Conservation (phyloP, 495 filamentous ascomycete genomes). For the Alectoria sarmentosa region DNA sequence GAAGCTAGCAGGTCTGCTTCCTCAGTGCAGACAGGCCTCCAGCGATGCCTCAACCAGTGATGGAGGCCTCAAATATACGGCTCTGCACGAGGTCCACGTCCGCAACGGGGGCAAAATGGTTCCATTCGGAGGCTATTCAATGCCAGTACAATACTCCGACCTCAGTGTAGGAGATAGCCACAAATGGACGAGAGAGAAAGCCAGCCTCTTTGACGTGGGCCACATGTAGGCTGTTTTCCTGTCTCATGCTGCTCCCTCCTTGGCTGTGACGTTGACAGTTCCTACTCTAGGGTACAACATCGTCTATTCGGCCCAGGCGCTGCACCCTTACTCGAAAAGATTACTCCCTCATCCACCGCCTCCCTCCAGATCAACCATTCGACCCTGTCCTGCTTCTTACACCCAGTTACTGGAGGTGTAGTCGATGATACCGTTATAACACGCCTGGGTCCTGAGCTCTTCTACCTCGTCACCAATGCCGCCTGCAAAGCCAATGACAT, state of each 20-base stretch:
- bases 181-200: conserved; percentile 76
- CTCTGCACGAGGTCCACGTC: conserved; percentile 78
- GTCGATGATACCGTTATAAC: conserved; percentile 91
- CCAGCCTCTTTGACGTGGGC: conserved; percentile 81
- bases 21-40: conserved; percentile 4
- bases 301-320: conserved; percentile 72
- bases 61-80: conserved; percentile 41
- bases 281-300: conserved; percentile 54
- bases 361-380: conserved; percentile 52
- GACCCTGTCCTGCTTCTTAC: conserved; percentile 75
- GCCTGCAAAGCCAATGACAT: conserved; percentile 82
- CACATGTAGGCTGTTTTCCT: conserved; percentile 40
- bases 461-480: conserved; percentile 97
- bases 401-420: conserved; percentile 76
- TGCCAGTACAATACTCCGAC: conserved; percentile 84
- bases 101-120: conserved; percentile 85
- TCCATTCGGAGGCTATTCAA: conserved; percentile 86
- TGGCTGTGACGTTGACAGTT: background rate
- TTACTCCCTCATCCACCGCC: conserved; percentile 66
- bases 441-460: conserved; percentile 55
- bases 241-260: background rate
- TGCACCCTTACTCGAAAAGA: conserved; percentile 62
- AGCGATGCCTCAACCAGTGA: conserved; percentile 17
- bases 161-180: conserved; percentile 73
- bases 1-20: background rate